Conservation (phyloP, 345 rosid genomes). For the Moringa oleifera region DNA sequence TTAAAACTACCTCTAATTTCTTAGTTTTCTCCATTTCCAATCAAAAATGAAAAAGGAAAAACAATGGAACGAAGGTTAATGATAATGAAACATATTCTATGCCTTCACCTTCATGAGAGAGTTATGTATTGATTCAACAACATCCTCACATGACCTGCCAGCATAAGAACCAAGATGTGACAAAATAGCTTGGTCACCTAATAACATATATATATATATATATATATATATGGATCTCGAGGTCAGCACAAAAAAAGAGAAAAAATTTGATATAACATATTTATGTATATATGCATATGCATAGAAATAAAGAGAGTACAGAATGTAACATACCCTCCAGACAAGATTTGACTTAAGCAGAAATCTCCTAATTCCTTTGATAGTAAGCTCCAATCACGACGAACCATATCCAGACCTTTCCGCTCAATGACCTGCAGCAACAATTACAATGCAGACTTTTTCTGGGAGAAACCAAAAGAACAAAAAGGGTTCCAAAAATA, state of each 20-base stretch:
- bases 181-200: constrained; percentile 8
- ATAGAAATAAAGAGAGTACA: not conserved
- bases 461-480: constrained; percentile 5
- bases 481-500: constrained; percentile 18
- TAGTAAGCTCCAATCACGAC: constrained; percentile 97
- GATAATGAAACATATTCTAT: not conserved
- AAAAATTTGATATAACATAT: not conserved
- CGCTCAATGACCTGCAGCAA: constrained; percentile 78
- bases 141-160: constrained; percentile 90
- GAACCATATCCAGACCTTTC: constrained; percentile 99
- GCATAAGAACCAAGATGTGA: constrained; percentile 14
- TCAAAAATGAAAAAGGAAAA: constrained; percentile 5
- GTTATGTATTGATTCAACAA: constrained; percentile 79
- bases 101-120: constrained; percentile 71
- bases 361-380: constrained; percentile 92
- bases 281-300: not conserved
- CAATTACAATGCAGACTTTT: constrained; percentile 20
- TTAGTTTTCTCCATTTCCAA: not conserved
- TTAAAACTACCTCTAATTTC: not conserved
- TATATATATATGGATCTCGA: constrained; percentile 15
- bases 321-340: constrained; percentile 64
- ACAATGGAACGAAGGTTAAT: constrained; percentile 1
- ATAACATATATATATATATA: constrained; percentile 4
- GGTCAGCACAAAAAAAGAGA: not conserved
- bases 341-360: constrained; percentile 77